phyloP scores from a whole-genome alignment of 371 early-diverging fungal species.

The Actinomortierella wolfii region DNA sequence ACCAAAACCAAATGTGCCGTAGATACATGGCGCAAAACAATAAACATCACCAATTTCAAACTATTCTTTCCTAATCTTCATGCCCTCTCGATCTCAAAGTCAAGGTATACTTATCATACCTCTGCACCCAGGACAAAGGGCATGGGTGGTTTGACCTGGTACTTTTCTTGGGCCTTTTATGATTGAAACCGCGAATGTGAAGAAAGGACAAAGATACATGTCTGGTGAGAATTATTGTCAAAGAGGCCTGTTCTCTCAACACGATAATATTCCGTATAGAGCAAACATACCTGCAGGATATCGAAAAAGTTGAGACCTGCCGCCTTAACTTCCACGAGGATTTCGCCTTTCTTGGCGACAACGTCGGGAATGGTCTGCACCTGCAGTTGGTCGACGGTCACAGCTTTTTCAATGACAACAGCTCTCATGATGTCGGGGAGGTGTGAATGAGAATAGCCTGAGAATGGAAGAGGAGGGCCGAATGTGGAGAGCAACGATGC shows the following conservation, averaged over 20 bases:
- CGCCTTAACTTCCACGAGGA: slow-evolving; percentile 76
- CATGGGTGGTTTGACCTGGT: slow-evolving; percentile 81
- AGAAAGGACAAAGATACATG: no score
- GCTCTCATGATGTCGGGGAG: slow-evolving; percentile 64
- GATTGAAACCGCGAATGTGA: not conserved
- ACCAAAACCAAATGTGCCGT: no score
- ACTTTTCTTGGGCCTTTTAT: slow-evolving; percentile 75
- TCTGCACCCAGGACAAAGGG: slow-evolving; percentile 89
- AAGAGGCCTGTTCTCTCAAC: not conserved
- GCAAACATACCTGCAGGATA: slow-evolving; percentile 69
- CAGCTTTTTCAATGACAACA: slow-evolving; percentile 68
- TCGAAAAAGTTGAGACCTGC: slow-evolving; percentile 86
- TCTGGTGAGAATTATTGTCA: not conserved
- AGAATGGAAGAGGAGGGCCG: not conserved
- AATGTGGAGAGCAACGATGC: no score
- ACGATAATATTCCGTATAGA: not conserved
- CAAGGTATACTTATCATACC: slow-evolving; percentile 35
- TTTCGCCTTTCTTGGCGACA: slow-evolving; percentile 58
- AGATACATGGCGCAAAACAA: no score
- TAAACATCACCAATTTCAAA: no score
- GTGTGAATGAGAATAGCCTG: not conserved
- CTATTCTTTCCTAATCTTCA: no score
- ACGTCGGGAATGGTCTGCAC: slow-evolving; percentile 64
- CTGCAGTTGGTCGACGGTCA: slow-evolving; percentile 74
- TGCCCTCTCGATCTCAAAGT: no score